phyloP scores from a whole-genome alignment of 2,329 filamentous ascomycete genomes.

The Trichoderma asperellum region DNA sequence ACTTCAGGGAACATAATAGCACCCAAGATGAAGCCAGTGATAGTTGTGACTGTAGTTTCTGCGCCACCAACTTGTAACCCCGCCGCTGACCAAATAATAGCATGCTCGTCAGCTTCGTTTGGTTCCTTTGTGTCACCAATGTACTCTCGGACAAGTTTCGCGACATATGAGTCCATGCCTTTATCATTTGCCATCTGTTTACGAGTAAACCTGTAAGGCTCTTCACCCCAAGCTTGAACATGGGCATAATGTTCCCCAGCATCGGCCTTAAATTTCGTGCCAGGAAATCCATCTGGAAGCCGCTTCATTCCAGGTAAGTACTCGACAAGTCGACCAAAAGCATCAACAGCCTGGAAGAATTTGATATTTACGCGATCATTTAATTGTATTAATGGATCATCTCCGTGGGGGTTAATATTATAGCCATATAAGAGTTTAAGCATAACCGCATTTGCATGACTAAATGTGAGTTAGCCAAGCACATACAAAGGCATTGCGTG shows the following conservation, averaged over 20 bases:
- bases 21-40: conserved; percentile 23
- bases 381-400: conserved; percentile 34
- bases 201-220: background rate
- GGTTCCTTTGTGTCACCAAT: background rate
- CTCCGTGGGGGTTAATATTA: conserved; percentile 33
- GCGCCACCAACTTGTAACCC: conserved; percentile 16
- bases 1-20: conserved; percentile 29
- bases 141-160: background rate
- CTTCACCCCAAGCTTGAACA: background rate
- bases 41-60: conserved; percentile 18
- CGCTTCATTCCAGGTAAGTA: conserved; percentile 34
- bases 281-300: conserved; percentile 36
- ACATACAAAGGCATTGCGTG: background rate
- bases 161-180: background rate
- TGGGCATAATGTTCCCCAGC: background rate
- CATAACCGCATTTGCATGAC: conserved; percentile 31
- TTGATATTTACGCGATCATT: conserved; percentile 33
- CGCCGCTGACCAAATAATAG: conserved; percentile 15
- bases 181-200: background rate
- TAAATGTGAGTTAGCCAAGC: conserved; percentile 22
- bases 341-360: conserved; percentile 33
- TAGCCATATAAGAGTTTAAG: conserved; percentile 35
- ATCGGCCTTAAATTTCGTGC: conserved; percentile 34
- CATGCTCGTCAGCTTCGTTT: background rate
- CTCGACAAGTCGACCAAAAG: conserved; percentile 35